Base-by-base conservation (phyloP, 2,329 filamentous ascomycete species). In the Hypoxylon sp. region DNA sequence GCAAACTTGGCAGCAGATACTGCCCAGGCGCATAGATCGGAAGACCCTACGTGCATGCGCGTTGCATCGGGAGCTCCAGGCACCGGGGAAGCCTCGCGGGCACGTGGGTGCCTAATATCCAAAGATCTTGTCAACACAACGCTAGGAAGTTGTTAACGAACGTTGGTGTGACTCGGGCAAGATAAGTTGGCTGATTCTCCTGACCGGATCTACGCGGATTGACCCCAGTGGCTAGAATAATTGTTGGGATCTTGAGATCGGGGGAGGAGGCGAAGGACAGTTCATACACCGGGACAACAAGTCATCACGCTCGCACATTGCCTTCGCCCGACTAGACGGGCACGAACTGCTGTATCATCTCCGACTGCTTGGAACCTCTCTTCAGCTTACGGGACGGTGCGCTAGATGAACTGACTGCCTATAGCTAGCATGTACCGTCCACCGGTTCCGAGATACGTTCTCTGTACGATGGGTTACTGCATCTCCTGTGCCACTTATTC, bases 31-130 rank as follows among this genome's bases (percentile, higher is more conserved):
- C 14, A n/a, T 11, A 62, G 58, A 51, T 54, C 34, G 46, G 19
- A 53, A 29, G 61, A 67, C 64, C 64, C 64, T 67, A 61, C 64
- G 32, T 67, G 64, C 64, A 63, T 59, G 16, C 6, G 23, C 25
- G n/a, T 29, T 50, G 46, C 47, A 46, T 30, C 27, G 25, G 55
- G 45, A 47, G 50, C 46, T 59, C 37, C 37, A 58, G 34, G 25
- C 48, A 37, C 19, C 14, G 8, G 39, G 47, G 48, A 25, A 39
- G 21, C 11, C 23, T 53, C 34, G 23, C 6, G 46, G 27, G 46
- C 41, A 63, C 61, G 61, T 63, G 61, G 61, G 53, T 47, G 47
- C 30, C 47, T 58, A 53, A 53, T 50, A 63, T 47, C 30, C 23
- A 45, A 25, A 51, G 45, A 51, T 53, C 50, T 29, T 25, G 32